These are phyloP conservation scores for Xylariomycetidae sp. DNA, from an alignment of 2,329 filamentous ascomycete genomes.

Conservation along the genomic window DNA sequence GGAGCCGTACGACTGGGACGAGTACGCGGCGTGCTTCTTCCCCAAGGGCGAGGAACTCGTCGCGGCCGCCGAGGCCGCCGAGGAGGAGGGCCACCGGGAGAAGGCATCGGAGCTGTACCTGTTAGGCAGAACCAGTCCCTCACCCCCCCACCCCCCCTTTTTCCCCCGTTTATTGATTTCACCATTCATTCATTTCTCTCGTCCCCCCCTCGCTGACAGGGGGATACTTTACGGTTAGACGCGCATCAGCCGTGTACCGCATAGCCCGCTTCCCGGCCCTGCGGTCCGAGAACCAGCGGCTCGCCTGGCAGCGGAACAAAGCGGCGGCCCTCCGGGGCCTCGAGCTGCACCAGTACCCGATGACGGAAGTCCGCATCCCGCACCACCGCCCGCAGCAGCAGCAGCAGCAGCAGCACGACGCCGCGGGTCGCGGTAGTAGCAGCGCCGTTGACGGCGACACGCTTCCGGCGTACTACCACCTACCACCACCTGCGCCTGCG, in stretches of 20 bases:
- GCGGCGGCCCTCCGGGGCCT: slow-evolving; percentile 24
- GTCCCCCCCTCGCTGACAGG: too few species aligned
- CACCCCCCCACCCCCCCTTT: too few species aligned
- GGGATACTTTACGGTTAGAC: slow-evolving; percentile 11
- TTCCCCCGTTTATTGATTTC: too few species aligned
- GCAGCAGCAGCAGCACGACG: slow-evolving; percentile 21
- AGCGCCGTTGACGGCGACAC: slow-evolving; percentile 21
- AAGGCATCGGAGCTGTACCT: slow-evolving; percentile 28
- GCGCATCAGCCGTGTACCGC: slow-evolving; percentile 29
- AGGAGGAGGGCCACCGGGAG: slow-evolving; percentile 17
- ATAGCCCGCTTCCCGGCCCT: slow-evolving; percentile 30
- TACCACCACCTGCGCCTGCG: too few species aligned
- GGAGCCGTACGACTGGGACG: slow-evolving; percentile 30
- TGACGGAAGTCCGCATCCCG: slow-evolving; percentile 24
- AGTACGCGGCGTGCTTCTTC: slow-evolving; percentile 30
- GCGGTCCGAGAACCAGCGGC: slow-evolving; percentile 22
- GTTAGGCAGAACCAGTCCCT: slow-evolving; percentile 10
- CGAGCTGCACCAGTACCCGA: slow-evolving; percentile 21
- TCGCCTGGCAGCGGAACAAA: slow-evolving; percentile 26
- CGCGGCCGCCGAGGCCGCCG: slow-evolving; percentile 11
- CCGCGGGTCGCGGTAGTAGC: slow-evolving; percentile 9
- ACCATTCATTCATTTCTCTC: too few species aligned
- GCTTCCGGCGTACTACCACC: slow-evolving; percentile 24
- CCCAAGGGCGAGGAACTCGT: slow-evolving; percentile 25
- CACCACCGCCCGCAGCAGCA: too few species aligned